Evolutionary conservation across 345 rosid species (phyloP).

Genomic region (Eutrema heterophyllum): DNA sequence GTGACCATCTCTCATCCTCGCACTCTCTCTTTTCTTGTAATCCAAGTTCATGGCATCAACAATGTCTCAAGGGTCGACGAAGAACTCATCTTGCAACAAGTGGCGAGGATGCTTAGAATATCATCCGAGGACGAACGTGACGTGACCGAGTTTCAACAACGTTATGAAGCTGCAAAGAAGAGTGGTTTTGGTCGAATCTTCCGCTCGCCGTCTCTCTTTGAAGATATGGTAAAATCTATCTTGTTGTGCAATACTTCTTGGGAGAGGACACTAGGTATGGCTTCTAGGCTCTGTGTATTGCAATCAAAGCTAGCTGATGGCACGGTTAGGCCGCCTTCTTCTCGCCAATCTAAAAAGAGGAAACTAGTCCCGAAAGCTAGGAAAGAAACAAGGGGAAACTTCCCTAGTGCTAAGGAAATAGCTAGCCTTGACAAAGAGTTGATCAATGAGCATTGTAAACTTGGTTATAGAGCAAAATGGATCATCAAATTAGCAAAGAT

Average conservation of each 20-base stretch:
- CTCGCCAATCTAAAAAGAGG: background rate
- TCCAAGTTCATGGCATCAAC: conserved; percentile 12
- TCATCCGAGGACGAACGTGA: conserved; percentile 32
- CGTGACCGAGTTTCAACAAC: conserved; percentile 34
- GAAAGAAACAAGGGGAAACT: conserved; percentile 19
- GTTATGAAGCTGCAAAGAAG: conserved; percentile 35
- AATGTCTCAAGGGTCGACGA: conserved; percentile 16
- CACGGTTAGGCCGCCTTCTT: background rate
- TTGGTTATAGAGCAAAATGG: conserved; percentile 39
- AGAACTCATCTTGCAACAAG: conserved; percentile 35
- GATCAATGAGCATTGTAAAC: conserved; percentile 31
- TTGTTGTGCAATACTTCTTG: conserved; percentile 47
- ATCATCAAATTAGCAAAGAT: conserved; percentile 30
- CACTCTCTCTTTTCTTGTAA: background rate
- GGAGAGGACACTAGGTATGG: conserved; percentile 44
- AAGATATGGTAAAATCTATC: conserved; percentile 47
- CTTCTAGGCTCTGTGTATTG: conserved; percentile 37
- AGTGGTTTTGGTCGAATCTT: conserved; percentile 42
- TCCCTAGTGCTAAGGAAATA: conserved; percentile 43
- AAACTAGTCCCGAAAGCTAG: background rate
- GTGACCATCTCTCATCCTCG: conserved; percentile 40
- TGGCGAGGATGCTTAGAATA: conserved; percentile 42
- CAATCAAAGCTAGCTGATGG: conserved; percentile 23
- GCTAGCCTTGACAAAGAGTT: conserved; percentile 16
- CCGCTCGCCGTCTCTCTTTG: conserved; percentile 48